phyloP scores from a whole-genome alignment of 345 rosid species.

The Gossypium rotundifolium region DNA sequence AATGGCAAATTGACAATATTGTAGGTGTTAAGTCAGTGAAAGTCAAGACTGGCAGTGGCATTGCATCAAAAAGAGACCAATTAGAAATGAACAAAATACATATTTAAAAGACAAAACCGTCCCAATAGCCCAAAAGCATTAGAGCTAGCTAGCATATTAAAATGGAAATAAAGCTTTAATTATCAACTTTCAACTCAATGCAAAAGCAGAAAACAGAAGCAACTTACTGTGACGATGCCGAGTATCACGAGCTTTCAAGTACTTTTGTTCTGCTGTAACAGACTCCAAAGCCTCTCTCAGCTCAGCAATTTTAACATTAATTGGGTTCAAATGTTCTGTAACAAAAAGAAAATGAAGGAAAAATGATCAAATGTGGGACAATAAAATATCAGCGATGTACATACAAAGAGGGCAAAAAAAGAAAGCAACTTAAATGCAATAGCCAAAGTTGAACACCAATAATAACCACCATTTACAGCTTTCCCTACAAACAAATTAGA shows the following conservation, averaged over 20 bases:
- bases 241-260: constrained; percentile 84
- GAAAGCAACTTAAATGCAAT: neutral
- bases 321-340: constrained; percentile 89
- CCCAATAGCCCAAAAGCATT: neutral
- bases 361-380: constrained; percentile 1
- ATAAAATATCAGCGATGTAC: neutral
- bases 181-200: constrained; percentile 3
- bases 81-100: neutral
- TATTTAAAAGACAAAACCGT: neutral
- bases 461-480: neutral
- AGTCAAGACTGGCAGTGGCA: neutral
- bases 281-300: constrained; percentile 88
- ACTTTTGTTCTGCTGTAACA: constrained; percentile 90
- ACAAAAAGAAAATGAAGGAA: neutral
- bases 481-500: constrained; percentile 1
- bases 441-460: neutral
- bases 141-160: neutral
- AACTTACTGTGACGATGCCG: constrained; percentile 89
- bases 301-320: constrained; percentile 90
- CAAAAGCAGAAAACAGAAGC: constrained; percentile 5
- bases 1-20: neutral
- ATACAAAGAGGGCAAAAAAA: neutral
- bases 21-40: neutral
- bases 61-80: neutral
- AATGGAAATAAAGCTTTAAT: neutral